Evolutionary conservation across 2,329 filamentous ascomycete species (phyloP).

Genomic region (Penicillium digitatum): DNA sequence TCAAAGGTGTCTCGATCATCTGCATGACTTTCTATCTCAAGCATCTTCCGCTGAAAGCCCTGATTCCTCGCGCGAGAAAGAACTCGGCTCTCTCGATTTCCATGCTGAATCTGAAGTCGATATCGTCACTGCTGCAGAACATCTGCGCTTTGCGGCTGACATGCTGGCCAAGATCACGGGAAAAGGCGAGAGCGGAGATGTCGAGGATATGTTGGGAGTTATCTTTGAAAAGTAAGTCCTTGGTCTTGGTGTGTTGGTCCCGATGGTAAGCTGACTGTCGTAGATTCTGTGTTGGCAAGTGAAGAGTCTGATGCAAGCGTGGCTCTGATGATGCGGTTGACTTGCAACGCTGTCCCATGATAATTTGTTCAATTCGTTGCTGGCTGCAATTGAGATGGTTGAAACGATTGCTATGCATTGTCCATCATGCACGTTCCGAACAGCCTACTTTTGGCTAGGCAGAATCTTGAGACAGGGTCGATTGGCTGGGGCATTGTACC

Average conservation of each 20-base stretch:
- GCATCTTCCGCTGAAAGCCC: slow-evolving; percentile 33
- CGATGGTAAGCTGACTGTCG: slow-evolving; percentile 14
- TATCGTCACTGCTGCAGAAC: slow-evolving; percentile 85
- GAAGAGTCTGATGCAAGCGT: slow-evolving; percentile 10
- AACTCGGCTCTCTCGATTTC: not conserved
- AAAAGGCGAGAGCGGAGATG: slow-evolving; percentile 76
- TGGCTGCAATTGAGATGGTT: not conserved
- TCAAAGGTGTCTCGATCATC: slow-evolving; percentile 64
- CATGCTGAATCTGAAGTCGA: slow-evolving; percentile 53
- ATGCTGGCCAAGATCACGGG: slow-evolving; percentile 85
- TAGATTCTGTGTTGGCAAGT: slow-evolving; percentile 58
- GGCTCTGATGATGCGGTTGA: not conserved
- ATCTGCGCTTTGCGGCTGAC: slow-evolving; percentile 74
- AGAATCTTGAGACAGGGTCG: not conserved
- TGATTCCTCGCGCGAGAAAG: slow-evolving; percentile 13
- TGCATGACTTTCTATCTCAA: slow-evolving; percentile 68
- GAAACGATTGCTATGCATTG: not conserved
- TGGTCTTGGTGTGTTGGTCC: slow-evolving; percentile 1
- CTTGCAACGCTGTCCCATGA: not conserved
- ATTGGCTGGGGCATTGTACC: slow-evolving; percentile 30
- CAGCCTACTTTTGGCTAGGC: not conserved
- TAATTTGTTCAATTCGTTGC: not conserved
- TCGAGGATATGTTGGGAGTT: slow-evolving; percentile 92
- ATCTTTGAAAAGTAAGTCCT: slow-evolving; percentile 88
- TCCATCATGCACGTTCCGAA: not conserved